Percentiles rank a stretch among this genome's conserved stretches.
These are phyloP conservation scores for Trichosporon ovoides DNA, from an alignment of 1,284 basidiomycete species.

Conservation along the genomic window DNA sequence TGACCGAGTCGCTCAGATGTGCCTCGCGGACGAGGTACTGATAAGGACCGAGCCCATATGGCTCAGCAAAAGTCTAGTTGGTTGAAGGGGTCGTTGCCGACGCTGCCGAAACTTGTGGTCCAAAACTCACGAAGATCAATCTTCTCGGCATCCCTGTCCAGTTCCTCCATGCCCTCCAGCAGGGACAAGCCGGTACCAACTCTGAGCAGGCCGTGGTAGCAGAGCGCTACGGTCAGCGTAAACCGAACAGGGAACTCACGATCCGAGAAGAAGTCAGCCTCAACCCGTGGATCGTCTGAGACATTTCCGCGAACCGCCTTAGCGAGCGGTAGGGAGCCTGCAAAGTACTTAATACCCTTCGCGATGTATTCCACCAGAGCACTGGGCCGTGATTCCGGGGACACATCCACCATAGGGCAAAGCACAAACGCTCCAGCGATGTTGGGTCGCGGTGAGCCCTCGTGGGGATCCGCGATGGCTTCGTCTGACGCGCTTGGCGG, in stretches of 20 bases:
- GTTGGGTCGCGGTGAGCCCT: slow-evolving; percentile 22
- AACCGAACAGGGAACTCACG: slow-evolving; percentile 31
- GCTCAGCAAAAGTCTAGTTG: too few relatives aligned
- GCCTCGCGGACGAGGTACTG: too few relatives aligned
- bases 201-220: slow-evolving; percentile 52
- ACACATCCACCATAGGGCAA: slow-evolving; percentile 51
- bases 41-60: too few relatives aligned
- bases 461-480: slow-evolving; percentile 14
- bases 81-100: too few relatives aligned
- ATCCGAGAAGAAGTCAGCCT: slow-evolving; percentile 48
- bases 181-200: slow-evolving; percentile 52
- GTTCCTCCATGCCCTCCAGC: slow-evolving; percentile 49
- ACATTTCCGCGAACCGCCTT: slow-evolving; percentile 51
- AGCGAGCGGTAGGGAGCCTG: slow-evolving; percentile 50
- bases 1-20: too few relatives aligned
- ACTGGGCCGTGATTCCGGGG: slow-evolving; percentile 47
- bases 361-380: slow-evolving; percentile 46
- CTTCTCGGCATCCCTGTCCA: slow-evolving; percentile 41
- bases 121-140: slow-evolving; percentile 43
- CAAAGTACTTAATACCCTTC: slow-evolving; percentile 44
- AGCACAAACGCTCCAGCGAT: slow-evolving; percentile 49
- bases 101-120: too few relatives aligned
- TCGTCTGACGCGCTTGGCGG: slow-evolving; percentile 30
- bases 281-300: slow-evolving; percentile 53
- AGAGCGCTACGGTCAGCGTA: slow-evolving; percentile 36